Percentiles rank a stretch among this genome's conserved stretches.
Evolutionary conservation across 2,329 filamentous ascomycete genomes (phyloP).

Genomic region (Botrytis hyacinthi): DNA sequence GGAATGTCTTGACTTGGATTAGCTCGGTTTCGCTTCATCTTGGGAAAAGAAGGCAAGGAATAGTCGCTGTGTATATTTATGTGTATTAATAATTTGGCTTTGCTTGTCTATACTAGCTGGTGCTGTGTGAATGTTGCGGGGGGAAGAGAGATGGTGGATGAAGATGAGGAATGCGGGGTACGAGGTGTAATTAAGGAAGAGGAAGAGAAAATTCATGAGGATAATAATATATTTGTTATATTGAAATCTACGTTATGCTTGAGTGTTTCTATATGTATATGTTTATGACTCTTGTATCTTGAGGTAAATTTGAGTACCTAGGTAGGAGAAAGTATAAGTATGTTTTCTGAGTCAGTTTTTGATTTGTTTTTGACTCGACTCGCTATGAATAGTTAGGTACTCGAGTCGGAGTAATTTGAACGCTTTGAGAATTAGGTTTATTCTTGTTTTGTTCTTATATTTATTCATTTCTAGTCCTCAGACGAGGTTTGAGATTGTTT

Average conservation of each 20-base stretch:
- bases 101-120: not conserved
- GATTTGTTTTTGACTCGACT: too few relatives aligned
- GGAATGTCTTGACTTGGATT: not conserved
- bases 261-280: not conserved
- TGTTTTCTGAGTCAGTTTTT: too few relatives aligned
- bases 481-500: too few relatives aligned
- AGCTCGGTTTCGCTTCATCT: not conserved
- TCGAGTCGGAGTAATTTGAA: too few relatives aligned
- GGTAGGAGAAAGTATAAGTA: not conserved
- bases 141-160: not conserved
- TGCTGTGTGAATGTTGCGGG: not conserved
- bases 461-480: too few relatives aligned
- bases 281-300: not conserved
- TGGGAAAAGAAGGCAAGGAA: not conserved
- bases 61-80: not conserved
- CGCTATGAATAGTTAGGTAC: too few relatives aligned
- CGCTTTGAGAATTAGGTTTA: too few relatives aligned
- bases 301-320: accelerated
- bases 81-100: not conserved
- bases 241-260: not conserved
- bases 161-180: not conserved
- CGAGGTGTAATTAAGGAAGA: not conserved
- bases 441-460: too few relatives aligned
- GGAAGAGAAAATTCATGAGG: not conserved
- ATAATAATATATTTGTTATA: not conserved